A percentile compares a stretch with the other conserved stretches of the same genome.
Evolutionary conservation across 306 rosid genomes (phyloP).

Genomic region (Spatholobus suberectus): DNA sequence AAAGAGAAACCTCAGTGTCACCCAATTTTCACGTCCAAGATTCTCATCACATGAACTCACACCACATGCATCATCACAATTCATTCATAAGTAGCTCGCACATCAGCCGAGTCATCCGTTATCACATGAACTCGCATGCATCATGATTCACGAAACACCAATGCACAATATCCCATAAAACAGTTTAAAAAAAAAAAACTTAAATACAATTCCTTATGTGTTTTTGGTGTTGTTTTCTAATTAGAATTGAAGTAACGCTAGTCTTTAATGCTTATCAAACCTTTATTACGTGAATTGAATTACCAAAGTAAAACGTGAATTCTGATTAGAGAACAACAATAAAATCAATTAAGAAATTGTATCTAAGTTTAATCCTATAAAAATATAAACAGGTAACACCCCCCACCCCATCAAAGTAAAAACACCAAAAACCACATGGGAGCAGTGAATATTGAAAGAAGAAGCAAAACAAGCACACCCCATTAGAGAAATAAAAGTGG

Average conservation of each 20-base stretch:
- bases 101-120: neutral
- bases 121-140: conserved; percentile 27
- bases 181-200: no score
- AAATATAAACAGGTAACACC: neutral
- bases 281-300: no score
- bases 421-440: neutral
- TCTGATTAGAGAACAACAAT: no score
- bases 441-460: neutral
- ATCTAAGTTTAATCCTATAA: no score
- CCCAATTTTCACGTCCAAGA: conserved; percentile 7
- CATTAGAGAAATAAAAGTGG: neutral
- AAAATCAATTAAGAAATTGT: no score
- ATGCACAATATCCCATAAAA: neutral
- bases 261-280: no score
- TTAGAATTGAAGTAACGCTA: no score
- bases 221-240: no score
- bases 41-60: neutral
- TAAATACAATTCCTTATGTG: no score
- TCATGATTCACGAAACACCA: conserved; percentile 20
- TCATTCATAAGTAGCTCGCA: neutral
- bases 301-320: no score
- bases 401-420: neutral
- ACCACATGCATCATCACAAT: conserved; percentile 26
- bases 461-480: neutral
- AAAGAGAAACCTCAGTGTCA: conserved; percentile 11